A percentile compares a stretch with the other conserved stretches of the same genome.
phyloP scores from a whole-genome alignment of 306 rosid species.

The Oemleria cerasiformis region DNA sequence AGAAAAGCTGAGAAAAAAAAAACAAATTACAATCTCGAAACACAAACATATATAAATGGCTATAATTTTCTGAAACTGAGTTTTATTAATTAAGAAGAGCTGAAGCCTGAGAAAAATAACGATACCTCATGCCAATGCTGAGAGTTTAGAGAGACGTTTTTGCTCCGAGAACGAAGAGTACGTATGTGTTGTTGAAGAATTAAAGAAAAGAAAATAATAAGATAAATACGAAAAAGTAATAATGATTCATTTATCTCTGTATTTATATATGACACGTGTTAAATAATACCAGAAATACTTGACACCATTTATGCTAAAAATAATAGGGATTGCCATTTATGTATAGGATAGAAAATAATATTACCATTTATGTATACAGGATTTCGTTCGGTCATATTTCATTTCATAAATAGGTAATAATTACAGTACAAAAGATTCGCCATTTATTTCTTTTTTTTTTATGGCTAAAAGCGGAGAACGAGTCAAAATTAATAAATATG shows the following conservation, averaged over 20 bases:
- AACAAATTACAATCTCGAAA: background rate
- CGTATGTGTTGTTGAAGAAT: background rate
- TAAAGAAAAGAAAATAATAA: background rate
- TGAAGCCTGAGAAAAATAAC: background rate
- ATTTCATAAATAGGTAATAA: too few species aligned
- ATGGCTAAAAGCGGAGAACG: background rate
- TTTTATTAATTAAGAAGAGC: background rate
- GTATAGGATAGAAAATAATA: too few species aligned
- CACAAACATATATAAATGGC: background rate
- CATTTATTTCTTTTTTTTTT: background rate
- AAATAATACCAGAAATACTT: too few species aligned
- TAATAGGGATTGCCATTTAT: too few species aligned
- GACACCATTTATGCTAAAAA: too few species aligned
- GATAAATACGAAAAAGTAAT: too few species aligned
- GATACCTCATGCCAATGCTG: constrained; percentile 16
- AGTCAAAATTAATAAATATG: constrained; percentile 6
- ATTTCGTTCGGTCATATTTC: too few species aligned
- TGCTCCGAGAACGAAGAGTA: constrained; percentile 2
- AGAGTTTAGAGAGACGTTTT: constrained; percentile 8
- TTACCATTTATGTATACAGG: too few species aligned
- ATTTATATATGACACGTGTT: too few species aligned
- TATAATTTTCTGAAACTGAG: background rate
- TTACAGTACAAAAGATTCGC: too few species aligned
- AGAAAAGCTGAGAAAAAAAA: too few species aligned
- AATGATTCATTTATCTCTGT: too few species aligned